A percentile compares a stretch with the other conserved stretches of the same genome.
phyloP scores from a whole-genome alignment of 495 filamentous ascomycete species.

The Durotheca rogersii region DNA sequence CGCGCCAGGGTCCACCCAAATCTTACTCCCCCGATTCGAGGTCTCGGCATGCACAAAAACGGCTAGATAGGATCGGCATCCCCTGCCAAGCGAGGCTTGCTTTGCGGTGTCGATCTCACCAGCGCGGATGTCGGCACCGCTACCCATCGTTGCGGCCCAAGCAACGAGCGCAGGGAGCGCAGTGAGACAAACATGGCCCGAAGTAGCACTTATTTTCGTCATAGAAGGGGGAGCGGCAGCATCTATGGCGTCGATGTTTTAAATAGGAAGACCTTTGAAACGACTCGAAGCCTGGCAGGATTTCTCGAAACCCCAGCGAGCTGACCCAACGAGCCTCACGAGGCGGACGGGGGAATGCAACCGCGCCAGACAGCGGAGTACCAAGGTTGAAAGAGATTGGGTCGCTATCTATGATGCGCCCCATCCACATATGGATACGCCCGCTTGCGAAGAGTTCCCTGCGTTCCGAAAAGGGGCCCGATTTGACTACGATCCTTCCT shows the following conservation, averaged over 20 bases:
- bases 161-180: too few relatives aligned
- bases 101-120: conserved; percentile 7
- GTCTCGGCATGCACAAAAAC: conserved; percentile 1
- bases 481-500: too few relatives aligned
- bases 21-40: conserved; percentile 6
- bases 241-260: not conserved
- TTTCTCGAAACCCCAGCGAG: not conserved
- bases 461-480: too few relatives aligned
- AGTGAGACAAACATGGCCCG: too few relatives aligned
- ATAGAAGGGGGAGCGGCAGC: too few relatives aligned
- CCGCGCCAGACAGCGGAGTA: not conserved
- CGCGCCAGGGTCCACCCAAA: conserved; percentile 5
- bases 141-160: not conserved
- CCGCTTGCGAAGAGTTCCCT: too few relatives aligned
- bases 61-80: conserved; percentile 10
- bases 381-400: too few relatives aligned
- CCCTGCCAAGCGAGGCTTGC: conserved; percentile 10
- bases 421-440: too few relatives aligned
- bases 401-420: too few relatives aligned
- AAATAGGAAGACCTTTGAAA: not conserved
- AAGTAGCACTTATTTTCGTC: too few relatives aligned
- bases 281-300: not conserved
- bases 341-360: not conserved
- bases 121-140: conserved; percentile 18
- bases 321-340: not conserved